Evolutionary conservation across 768 basidiomycete species (phyloP).

Genomic region (Russula dissimulans): DNA sequence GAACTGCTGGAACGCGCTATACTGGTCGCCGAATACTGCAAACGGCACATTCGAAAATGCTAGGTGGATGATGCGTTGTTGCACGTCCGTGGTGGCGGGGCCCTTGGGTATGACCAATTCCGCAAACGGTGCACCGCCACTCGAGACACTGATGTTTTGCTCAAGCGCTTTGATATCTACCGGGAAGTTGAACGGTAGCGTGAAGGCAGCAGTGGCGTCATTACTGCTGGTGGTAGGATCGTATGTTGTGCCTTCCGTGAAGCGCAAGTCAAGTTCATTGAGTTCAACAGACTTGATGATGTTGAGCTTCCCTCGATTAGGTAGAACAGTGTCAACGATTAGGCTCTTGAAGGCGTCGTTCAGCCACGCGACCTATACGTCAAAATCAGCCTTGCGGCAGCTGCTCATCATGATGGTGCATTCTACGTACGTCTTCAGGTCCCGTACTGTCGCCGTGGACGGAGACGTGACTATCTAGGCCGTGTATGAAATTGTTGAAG

Average conservation of each 20-base stretch:
- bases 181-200: constrained; percentile 61
- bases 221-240: constrained; percentile 49
- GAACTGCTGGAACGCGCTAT: constrained; percentile 50
- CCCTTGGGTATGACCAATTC: constrained; percentile 49
- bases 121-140: constrained; percentile 47
- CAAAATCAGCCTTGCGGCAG: background rate
- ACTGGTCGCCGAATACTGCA: constrained; percentile 39
- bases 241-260: constrained; percentile 49
- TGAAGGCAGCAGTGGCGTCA: constrained; percentile 53
- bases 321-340: constrained; percentile 47
- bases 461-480: constrained; percentile 47
- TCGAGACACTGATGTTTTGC: constrained; percentile 48
- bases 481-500: constrained; percentile 67
- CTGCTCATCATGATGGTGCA: background rate
- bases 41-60: constrained; percentile 54
- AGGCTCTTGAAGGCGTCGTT: constrained; percentile 62
- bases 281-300: constrained; percentile 58
- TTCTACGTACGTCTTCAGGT: constrained; percentile 39
- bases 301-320: constrained; percentile 49
- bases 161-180: constrained; percentile 54
- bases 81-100: constrained; percentile 52
- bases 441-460: constrained; percentile 55
- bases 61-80: constrained; percentile 49
- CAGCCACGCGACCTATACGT: constrained; percentile 54
- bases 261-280: constrained; percentile 49